Evolutionary conservation across 176 grass and related monocot species (phyloP).

Genomic region (Stipa capillata): DNA sequence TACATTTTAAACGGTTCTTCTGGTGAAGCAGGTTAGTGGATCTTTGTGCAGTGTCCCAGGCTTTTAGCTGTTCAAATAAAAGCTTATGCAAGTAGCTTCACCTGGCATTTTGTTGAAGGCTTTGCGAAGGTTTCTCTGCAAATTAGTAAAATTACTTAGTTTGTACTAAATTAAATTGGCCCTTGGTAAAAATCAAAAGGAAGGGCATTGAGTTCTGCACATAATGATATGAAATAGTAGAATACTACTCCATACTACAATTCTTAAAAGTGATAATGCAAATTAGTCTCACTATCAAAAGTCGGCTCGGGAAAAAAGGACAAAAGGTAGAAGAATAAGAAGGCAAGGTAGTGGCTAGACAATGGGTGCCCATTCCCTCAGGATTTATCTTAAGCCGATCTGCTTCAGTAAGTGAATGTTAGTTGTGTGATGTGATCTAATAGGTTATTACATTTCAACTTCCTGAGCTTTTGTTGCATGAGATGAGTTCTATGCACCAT

Average conservation of each 20-base stretch:
- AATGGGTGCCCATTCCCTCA: background rate
- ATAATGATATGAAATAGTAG: background rate
- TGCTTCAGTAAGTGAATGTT: background rate
- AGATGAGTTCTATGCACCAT: background rate
- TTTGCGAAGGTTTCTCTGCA: background rate
- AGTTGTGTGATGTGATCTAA: background rate
- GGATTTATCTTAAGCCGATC: background rate
- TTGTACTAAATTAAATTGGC: background rate
- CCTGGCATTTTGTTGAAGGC: background rate
- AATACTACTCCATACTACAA: background rate
- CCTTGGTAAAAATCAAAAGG: background rate
- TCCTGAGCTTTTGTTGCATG: background rate
- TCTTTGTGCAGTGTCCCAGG: background rate
- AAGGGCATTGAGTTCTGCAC: background rate
- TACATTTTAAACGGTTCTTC: background rate
- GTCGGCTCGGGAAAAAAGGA: background rate
- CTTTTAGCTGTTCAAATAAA: background rate
- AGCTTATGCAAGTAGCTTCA: background rate
- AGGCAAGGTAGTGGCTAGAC: background rate
- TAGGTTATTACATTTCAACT: background rate
- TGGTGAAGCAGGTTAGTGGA: conserved; percentile 20
- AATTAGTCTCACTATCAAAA: background rate
- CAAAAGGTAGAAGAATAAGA: background rate
- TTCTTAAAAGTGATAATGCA: background rate
- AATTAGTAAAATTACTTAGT: background rate